Percentiles rank a stretch among this genome's conserved stretches.
Evolutionary conservation across 1,284 basidiomycete species (phyloP).

Genomic region (Xerocomus amazonicus): DNA sequence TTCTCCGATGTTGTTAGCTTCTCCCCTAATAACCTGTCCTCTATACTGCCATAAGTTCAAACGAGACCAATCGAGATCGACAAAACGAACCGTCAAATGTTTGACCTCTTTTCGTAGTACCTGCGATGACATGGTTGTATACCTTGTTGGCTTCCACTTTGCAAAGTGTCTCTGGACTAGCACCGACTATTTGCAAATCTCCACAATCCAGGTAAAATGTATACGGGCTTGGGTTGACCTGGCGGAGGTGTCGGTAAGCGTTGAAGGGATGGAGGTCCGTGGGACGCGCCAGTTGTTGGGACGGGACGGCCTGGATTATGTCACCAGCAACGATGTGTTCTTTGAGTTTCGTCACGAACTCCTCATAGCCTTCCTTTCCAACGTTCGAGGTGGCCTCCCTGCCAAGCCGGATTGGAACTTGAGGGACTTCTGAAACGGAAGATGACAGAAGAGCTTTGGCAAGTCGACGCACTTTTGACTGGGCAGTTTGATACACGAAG

Average conservation of each 20-base stretch:
- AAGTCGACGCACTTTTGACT: slow-evolving; percentile 71
- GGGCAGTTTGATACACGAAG: slow-evolving; percentile 81
- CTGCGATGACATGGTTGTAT: slow-evolving; percentile 97
- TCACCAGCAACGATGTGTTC: slow-evolving; percentile 94
- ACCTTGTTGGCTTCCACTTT: slow-evolving; percentile 93
- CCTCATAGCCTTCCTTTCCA: slow-evolving; percentile 90
- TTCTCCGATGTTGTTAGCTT: slow-evolving; percentile 84
- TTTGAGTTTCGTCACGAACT: slow-evolving; percentile 90
- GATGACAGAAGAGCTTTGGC: slow-evolving; percentile 62
- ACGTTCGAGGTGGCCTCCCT: slow-evolving; percentile 83
- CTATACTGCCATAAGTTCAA: slow-evolving; percentile 40
- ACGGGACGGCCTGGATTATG: slow-evolving; percentile 99
- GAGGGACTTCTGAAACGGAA: slow-evolving; percentile 63
- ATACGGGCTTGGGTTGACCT: slow-evolving; percentile 97
- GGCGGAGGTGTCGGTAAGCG: slow-evolving; percentile 88
- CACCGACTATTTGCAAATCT: slow-evolving; percentile 91
- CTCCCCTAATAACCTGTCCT: slow-evolving; percentile 80
- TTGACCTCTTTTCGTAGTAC: slow-evolving; percentile 87
- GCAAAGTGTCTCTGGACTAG: slow-evolving; percentile 96
- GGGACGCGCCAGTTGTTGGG: slow-evolving; percentile 82
- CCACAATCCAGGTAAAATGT: slow-evolving; percentile 99
- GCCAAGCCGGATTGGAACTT: slow-evolving; percentile 69
- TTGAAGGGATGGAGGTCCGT: slow-evolving; percentile 97
- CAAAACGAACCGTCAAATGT: slow-evolving; percentile 70
- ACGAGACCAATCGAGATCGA: slow-evolving; percentile 1